Evolutionary conservation across 345 rosid genomes (phyloP), one percentile per base, ranked within the genome.

Genomic region (Linum trigynum): DNA sequence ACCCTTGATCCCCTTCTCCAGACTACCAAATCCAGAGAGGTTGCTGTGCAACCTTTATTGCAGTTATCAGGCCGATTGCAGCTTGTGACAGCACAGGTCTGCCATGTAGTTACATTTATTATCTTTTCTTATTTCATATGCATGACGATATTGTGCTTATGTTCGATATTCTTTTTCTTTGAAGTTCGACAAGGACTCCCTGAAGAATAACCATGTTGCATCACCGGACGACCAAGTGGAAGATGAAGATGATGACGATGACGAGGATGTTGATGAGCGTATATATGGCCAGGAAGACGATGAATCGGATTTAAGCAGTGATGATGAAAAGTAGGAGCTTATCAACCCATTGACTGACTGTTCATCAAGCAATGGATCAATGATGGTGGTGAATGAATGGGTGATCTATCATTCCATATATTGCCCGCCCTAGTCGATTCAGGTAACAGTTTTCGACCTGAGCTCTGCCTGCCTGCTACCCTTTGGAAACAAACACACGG

Each of bases 61-160:
- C 92, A 83, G 67, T 76, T 88, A 66, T 81, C 94, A 17, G 99
- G 99, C 17, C 91, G 97, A 64, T 78, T 88, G 68, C 88, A 87
- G 69, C 91, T 94, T 67, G 78, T 85, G 66, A 84, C 76, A 36
- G 84, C 91, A 38, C 96, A 86, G 97, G 99, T 94, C 61, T 43
- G 41, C 39, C 73, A 38, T 63, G 53, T 41, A 16, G 40, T 57
- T 55, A 59, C 57, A 66, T 60, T 55, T 15, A 62, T 64, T 64
- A 64, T 36, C 42, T 36, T 1, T 59, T 1, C 36, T 59, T 5
- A 23, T 32, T 9, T 41, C 53, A 43, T 39, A 40, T 32, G 59
- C 39, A 59, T 60, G 15, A 40, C 35, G 41, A 41, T 39, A 14
- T 23, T 38, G 0, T 62, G 32, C 55, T 42, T 63, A 36, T 3